A percentile compares a stretch with the other conserved stretches of the same genome.
Evolutionary conservation across 2,329 filamentous ascomycete genomes (phyloP).

Genomic region (Aureobasidium zeae): DNA sequence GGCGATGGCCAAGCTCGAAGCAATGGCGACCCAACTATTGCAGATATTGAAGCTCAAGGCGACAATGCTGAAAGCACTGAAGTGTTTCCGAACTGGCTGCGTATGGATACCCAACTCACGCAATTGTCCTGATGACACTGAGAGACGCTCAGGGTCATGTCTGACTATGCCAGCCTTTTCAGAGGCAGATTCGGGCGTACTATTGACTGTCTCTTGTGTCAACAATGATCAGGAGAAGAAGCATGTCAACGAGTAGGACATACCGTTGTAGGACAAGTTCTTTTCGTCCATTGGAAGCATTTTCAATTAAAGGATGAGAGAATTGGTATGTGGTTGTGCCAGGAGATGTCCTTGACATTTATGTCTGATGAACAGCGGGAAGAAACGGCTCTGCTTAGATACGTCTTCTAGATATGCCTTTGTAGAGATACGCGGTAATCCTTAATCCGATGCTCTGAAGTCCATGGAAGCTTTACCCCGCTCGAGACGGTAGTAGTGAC

Average conservation of each 20-base stretch:
- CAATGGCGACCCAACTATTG: slow-evolving; percentile 53
- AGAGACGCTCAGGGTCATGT: not conserved
- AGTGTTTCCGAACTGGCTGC: slow-evolving; percentile 48
- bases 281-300: not conserved
- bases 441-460: too few relatives aligned
- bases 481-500: not conserved
- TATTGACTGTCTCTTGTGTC: too few relatives aligned
- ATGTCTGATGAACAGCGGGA: not conserved
- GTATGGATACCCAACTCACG: not conserved
- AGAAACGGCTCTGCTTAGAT: not conserved
- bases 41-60: slow-evolving; percentile 45
- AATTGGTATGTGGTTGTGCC: not conserved
- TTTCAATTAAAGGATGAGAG: too few relatives aligned
- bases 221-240: not conserved
- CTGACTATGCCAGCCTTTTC: too few relatives aligned
- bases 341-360: not conserved
- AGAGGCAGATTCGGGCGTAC: too few relatives aligned
- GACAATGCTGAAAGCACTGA: slow-evolving; percentile 48
- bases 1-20: slow-evolving; percentile 47
- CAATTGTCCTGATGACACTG: not conserved
- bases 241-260: not conserved
- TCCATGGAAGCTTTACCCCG: slow-evolving; percentile 4
- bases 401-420: not conserved
- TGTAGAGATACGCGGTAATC: not conserved
- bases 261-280: slow-evolving; percentile 1